Base-by-base conservation (phyloP, 1,284 basidiomycete species). In the Leccinum griseonigrum region DNA sequence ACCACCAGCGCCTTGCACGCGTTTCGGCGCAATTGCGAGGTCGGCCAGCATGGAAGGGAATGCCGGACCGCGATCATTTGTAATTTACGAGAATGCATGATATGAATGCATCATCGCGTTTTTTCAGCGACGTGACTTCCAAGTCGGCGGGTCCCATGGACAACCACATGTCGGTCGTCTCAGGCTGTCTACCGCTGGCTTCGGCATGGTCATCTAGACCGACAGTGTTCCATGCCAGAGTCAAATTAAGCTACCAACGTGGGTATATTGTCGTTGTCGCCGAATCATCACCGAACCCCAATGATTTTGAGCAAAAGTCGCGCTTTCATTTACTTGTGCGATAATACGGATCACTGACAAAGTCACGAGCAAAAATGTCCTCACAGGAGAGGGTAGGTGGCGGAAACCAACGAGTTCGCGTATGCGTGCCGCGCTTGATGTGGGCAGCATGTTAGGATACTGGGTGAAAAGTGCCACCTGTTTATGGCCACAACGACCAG, bases 301-400 rank as follows among this genome's bases (percentile, higher is more conserved):
- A 32, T 28, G 26, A 34, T 46, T 46, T 13, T 7, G 1, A 13
- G 46, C 52, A 26, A 48, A 57, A 69, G 29, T 63, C 5, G 36
- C 43, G 53, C 53, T 48, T 22, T 56, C 46, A 18, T 16, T 3
- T 46, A 14, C 31, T 22, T 31, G 3, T 52, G 16, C 46, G 4
- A 14, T 14, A 18, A 6, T 10, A 46, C 22, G 46, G 18, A 22
- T 48, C 18, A 48, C 46, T n/a, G n/a, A 28, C 11, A 46, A 32
- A 11, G 13, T 14, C 50, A 29, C 32, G 32, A 43, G 36, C 46
- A n/a, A 13, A 62, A 65, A 58, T 55, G 10, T 36, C 38, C 18
- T 50, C 54, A 32, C 36, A 13, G 7, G 2, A 36, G 32, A 58
- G 50, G 22, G 32, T 4, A 36, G 32, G 26, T 28, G 26, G 26